These are phyloP conservation scores for Turnera subulata DNA, from an alignment of 345 rosid species.

Conservation along the genomic window DNA sequence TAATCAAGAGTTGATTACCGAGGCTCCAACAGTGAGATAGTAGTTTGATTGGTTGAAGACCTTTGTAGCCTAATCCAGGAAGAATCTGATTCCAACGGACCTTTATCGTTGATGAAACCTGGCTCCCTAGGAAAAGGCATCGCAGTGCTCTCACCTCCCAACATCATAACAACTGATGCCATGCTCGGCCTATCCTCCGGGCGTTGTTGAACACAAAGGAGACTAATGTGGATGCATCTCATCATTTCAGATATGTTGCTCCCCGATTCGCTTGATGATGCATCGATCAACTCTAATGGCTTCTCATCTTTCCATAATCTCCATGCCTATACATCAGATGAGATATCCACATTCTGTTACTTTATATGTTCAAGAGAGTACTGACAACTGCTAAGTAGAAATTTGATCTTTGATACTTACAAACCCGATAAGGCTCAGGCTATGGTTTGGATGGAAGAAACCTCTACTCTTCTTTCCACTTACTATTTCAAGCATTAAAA, in stretches of 20 bases:
- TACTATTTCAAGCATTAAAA: constrained; percentile 8
- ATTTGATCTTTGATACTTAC: neutral
- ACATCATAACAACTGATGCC: neutral
- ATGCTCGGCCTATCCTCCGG: constrained; percentile 6
- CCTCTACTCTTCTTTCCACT: constrained; percentile 11
- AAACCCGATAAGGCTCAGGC: neutral
- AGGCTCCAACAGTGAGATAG: neutral
- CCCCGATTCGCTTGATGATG: neutral
- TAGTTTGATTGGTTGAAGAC: neutral
- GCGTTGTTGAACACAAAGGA: constrained; percentile 12
- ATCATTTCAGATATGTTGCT: neutral
- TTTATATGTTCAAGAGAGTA: no score
- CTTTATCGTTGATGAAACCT: neutral
- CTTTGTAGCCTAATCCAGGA: neutral
- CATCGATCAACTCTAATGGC: neutral
- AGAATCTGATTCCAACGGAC: neutral
- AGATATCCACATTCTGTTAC: no score
- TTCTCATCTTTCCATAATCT: constrained; percentile 14
- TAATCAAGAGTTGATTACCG: neutral
- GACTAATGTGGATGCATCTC: constrained; percentile 8
- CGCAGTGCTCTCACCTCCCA: constrained; percentile 3
- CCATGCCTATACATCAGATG: constrained; percentile 10
- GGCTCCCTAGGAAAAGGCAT: neutral
- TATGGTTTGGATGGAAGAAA: neutral
- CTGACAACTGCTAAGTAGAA: no score